Evolutionary conservation across 176 grass and related monocot genomes (phyloP), one percentile per base, ranked within the genome.

Genomic region (Rhynchospora pubera): DNA sequence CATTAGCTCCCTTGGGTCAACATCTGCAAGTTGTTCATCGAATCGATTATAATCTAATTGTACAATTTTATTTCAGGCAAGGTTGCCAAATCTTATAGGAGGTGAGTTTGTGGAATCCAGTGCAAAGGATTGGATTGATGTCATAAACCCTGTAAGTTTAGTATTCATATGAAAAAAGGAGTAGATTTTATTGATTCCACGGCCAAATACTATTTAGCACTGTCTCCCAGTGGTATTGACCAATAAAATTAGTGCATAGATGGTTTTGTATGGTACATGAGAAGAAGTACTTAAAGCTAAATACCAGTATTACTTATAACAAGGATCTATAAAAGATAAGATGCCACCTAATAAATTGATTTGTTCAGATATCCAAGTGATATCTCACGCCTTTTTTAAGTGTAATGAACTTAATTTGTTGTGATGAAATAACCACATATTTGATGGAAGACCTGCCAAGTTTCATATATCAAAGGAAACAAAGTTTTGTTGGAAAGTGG

Each of bases 81-180:
- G 66, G 89, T 83, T 99, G 8, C 87, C 92, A 46, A 90, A 91
- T 84, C 90, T 93, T 77, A 90, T 99, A 46, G 96, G 96, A 78
- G 92, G 96, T 26, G 89, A 90, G 71, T 95, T 99, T 79, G 85
- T 99, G 23, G 89, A 99, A 81, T 99, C 92, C 3, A 80, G 64
- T 23, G 79, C 91, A 1, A 83, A 91, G 34, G 79, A 93, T 60
- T 89, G 86, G 76, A 90, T 93, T 65, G 96, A 99, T 80, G 84
- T 99, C 69, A 83, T 93, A 77, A 93, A 99, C 68, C 92, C 96
- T 46, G 96, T 98, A 80, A 86, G 84, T 84, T 39, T 51, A 30
- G 52, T 11, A n/a, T n/a, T n/a, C n/a, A n/a, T n/a, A n/a, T n/a
- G n/a, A n/a, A n/a, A n/a, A n/a, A n/a, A n/a, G n/a, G n/a, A n/a